Evolutionary conservation across 2,329 filamentous ascomycete species (phyloP), one percentile per base, ranked within the genome.

Genomic region (Chaetomiaceae sp.): DNA sequence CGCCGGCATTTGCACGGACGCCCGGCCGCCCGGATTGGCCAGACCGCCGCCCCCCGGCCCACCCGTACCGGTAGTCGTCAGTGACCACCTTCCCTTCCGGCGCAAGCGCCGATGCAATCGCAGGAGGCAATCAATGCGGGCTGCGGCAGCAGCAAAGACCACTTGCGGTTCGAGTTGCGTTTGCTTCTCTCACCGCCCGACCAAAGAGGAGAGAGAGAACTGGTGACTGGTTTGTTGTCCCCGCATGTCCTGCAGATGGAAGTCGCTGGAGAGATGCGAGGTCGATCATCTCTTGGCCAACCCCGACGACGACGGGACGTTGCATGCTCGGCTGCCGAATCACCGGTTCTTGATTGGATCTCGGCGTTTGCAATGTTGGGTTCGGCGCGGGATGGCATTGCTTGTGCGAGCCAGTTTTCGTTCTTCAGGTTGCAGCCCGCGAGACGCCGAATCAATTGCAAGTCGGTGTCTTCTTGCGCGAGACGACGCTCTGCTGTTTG

Each of bases 21-120:
- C 23, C 49, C 39, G 44, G 12, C 19, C 17, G 4, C 11, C 33
- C 34, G 45, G 45, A 53, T 53, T 53, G 51, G 51, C 51, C 45
- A 48, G 33, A 19, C 37, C 29, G 36, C 34, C 34, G 9, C 4
- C 25, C 36, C 43, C 17, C 19, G 34, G 44, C 43, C 44, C 43
- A 47, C 29, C 29, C 20, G 6, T 12, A 9, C 37, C 43, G 37
- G 43, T 17, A 53, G 43, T 42, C 19, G 29, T 27, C 27, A 36
- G 12, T 23, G 25, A 36, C 20, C 36, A 46, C 44, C 33, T 44
- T 37, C 38, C 29, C 25, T 19, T 8, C 22, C 15, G 8, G 47
- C 31, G 20, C 27, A 40, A 48, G 46, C 19, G 46, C 23, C 19
- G 37, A 6, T 19, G 20, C 17, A 22, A 11, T 29, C 17, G 45